phyloP scores from a whole-genome alignment of 352 stramenopile genomes.

The Globisporangium takayamanum region DNA sequence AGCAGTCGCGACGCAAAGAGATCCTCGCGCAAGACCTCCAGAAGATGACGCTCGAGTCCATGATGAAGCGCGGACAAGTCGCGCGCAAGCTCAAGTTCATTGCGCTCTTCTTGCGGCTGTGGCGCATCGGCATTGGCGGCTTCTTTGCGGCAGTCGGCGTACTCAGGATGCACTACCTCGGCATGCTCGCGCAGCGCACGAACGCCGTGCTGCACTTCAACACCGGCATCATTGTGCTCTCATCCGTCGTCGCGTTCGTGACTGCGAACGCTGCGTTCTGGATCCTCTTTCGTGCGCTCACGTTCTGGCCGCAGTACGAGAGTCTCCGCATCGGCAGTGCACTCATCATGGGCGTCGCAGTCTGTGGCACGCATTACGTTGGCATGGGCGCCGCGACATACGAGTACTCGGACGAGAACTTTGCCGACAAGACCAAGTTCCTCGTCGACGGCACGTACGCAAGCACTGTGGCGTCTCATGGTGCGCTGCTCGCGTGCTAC shows the following conservation, averaged over 20 bases:
- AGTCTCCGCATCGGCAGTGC: constrained; percentile 39
- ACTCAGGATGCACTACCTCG: constrained; percentile 72
- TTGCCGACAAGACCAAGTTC: constrained; percentile 15
- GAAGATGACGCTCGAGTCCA: constrained; percentile 31
- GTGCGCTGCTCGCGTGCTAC: constrained; percentile 44
- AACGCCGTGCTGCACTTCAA: constrained; percentile 33
- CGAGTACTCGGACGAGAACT: constrained; percentile 26
- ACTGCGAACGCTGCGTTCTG: constrained; percentile 56
- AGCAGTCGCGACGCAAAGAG: constrained; percentile 31
- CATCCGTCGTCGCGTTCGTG: constrained; percentile 46
- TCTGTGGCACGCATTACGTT: constrained; percentile 56
- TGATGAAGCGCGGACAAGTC: constrained; percentile 45
- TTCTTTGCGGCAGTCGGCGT: constrained; percentile 52
- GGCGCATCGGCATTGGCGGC: constrained; percentile 38
- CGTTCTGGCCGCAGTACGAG: constrained; percentile 56
- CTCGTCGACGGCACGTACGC: constrained; percentile 29
- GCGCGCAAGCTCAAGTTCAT: constrained; percentile 44
- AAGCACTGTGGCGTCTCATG: constrained; percentile 31
- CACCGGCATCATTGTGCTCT: constrained; percentile 34
- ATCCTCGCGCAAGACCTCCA: constrained; percentile 27
- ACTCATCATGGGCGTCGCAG: constrained; percentile 56
- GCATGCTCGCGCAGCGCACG: constrained; percentile 57
- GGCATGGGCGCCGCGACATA: constrained; percentile 47
- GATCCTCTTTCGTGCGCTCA: constrained; percentile 64
- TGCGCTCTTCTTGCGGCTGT: constrained; percentile 54